A percentile compares a stretch with the other conserved stretches of the same genome.
Conservation (phyloP, 352 stramenopile species). For the Pythium insidiosum region DNA sequence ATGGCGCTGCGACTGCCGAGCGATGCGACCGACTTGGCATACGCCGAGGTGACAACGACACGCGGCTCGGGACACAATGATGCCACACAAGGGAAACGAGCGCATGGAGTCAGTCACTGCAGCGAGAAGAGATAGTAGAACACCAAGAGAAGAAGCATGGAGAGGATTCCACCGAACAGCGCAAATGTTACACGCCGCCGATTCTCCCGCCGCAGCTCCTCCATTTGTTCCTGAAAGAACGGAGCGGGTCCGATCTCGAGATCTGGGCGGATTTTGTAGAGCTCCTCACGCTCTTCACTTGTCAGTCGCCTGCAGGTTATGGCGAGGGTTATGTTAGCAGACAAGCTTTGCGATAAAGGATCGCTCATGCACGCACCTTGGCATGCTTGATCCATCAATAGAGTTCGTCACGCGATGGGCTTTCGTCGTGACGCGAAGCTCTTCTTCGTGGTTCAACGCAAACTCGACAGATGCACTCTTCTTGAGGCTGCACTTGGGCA, state of each 20-base stretch:
- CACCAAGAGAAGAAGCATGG: slow-evolving; percentile 55
- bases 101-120: background rate
- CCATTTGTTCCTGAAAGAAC: slow-evolving; percentile 53
- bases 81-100: too few relatives aligned
- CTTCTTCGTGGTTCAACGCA: slow-evolving; percentile 34
- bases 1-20: too few relatives aligned
- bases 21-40: too few relatives aligned
- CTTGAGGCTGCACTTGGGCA: slow-evolving; percentile 22
- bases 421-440: slow-evolving; percentile 18
- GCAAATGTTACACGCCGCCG: slow-evolving; percentile 61
- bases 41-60: too few relatives aligned
- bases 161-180: slow-evolving; percentile 65
- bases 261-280: slow-evolving; percentile 77
- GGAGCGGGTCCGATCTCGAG: slow-evolving; percentile 59
- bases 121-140: slow-evolving; percentile 54
- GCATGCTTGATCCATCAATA: background rate
- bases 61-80: too few relatives aligned
- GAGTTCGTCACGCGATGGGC: slow-evolving; percentile 15
- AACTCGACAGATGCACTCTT: slow-evolving; percentile 76
- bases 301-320: slow-evolving; percentile 41
- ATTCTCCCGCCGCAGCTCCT: slow-evolving; percentile 44
- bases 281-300: slow-evolving; percentile 69
- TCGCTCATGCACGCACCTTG: too few relatives aligned
- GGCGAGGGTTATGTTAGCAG: too few relatives aligned
- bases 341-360: too few relatives aligned